These are phyloP conservation scores for Saitozyma sp. DNA, from an alignment of 768 basidiomycete genomes.

Conservation along the genomic window DNA sequence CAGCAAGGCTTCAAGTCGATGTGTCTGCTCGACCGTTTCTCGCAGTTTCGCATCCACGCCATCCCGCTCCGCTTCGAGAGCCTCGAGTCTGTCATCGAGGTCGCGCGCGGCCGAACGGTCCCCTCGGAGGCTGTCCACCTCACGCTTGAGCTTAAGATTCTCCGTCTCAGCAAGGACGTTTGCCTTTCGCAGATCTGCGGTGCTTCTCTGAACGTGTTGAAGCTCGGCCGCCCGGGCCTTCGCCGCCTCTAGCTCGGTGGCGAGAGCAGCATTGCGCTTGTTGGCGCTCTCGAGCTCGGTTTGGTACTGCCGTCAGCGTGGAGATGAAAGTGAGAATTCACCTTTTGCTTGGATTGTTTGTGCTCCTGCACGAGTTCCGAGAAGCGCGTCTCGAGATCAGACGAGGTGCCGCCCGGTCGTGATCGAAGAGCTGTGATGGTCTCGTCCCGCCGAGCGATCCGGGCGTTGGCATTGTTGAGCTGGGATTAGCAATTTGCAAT, in stretches of 20 bases:
- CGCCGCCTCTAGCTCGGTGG: slow-evolving; percentile 5
- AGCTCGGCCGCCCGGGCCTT: slow-evolving; percentile 1
- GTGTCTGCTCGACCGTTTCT: too few species aligned
- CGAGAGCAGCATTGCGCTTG: background rate
- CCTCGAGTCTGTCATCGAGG: too few species aligned
- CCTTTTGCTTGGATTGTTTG: slow-evolving; percentile 18
- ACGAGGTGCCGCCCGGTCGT: too few species aligned
- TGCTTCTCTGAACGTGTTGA: too few species aligned
- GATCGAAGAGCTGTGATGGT: slow-evolving; percentile 13
- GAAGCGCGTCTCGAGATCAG: slow-evolving; percentile 10
- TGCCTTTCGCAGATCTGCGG: too few species aligned
- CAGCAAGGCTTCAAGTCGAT: slow-evolving; percentile 10
- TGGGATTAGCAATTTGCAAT: too few species aligned
- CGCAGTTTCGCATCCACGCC: too few species aligned
- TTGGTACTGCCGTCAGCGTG: slow-evolving; percentile 6
- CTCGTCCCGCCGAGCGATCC: slow-evolving; percentile 24
- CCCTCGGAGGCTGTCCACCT: too few species aligned
- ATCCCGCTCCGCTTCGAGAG: too few species aligned
- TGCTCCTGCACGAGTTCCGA: slow-evolving; percentile 15
- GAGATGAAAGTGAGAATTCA: background rate
- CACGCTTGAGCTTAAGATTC: too few species aligned
- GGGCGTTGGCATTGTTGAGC: slow-evolving; percentile 25
- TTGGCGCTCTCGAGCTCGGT: slow-evolving; percentile 5
- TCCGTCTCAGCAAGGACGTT: too few species aligned
- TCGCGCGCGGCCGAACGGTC: too few species aligned